Conservation (phyloP, 805 yeast species). For the Saccharomycopsis lassenensis region DNA sequence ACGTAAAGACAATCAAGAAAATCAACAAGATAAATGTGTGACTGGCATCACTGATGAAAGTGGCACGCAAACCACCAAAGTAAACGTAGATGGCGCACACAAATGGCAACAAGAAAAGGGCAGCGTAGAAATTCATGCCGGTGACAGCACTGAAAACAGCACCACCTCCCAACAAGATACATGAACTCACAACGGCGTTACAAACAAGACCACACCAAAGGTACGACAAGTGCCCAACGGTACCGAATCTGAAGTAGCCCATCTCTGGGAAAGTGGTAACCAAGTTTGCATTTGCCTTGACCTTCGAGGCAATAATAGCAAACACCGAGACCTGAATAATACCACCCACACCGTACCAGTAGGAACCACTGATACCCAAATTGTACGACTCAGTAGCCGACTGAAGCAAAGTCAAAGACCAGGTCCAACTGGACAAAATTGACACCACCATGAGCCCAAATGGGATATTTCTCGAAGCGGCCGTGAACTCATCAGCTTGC, state of each 20-base stretch:
- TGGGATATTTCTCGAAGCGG: slow-evolving; percentile 34
- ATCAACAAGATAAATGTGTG: slow-evolving; percentile 36
- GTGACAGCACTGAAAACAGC: slow-evolving; percentile 31
- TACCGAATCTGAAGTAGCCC: slow-evolving; percentile 31
- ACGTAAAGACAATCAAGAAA: slow-evolving; percentile 28
- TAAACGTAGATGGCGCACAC: slow-evolving; percentile 41
- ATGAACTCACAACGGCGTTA: slow-evolving; percentile 31
- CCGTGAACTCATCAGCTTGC: slow-evolving; percentile 31
- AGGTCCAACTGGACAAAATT: slow-evolving; percentile 33
- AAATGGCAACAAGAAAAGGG: slow-evolving; percentile 34
- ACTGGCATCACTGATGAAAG: slow-evolving; percentile 41
- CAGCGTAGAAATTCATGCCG: slow-evolving; percentile 37
- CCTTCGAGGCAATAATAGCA: slow-evolving; percentile 27
- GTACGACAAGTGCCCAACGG: slow-evolving; percentile 28
- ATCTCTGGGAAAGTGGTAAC: slow-evolving; percentile 34
- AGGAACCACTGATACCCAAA: slow-evolving; percentile 25
- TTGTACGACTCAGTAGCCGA: slow-evolving; percentile 25
- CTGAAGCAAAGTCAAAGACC: slow-evolving; percentile 26
- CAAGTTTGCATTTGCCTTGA: slow-evolving; percentile 27
- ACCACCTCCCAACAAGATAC: slow-evolving; percentile 35
- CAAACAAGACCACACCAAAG: slow-evolving; percentile 30
- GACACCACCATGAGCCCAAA: slow-evolving; percentile 34
- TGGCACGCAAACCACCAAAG: slow-evolving; percentile 42
- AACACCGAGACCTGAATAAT: slow-evolving; percentile 26
- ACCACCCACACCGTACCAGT: slow-evolving; percentile 24